Base-by-base conservation (phyloP, 2,329 filamentous ascomycete species). In the Aspergillus caelatus region DNA sequence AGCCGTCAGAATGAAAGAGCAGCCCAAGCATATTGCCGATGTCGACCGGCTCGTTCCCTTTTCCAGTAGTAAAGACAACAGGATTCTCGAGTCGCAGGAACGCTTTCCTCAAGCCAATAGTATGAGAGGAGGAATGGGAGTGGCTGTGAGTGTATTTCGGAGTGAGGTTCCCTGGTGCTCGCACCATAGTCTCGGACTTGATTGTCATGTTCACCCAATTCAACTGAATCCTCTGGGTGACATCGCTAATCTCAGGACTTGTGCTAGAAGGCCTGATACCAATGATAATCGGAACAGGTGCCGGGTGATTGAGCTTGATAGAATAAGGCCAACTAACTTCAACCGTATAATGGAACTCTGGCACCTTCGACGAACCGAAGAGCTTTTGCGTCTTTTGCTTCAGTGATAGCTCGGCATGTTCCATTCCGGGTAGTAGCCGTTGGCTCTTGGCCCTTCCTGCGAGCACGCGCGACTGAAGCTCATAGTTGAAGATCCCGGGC, bases 301-400 rank as follows among this genome's bases (percentile, higher is more conserved):
- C 39, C n/a, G 59, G 57, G 30, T 65, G 55, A 16, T 62, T 58
- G 7, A 72, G 34, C 30, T 71, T 65, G 46, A 81, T 65, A 0
- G 72, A 62, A 0, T 54, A 55, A 0, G 79, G 79, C 1, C 68
- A 65, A 2, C 70, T 64, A 1, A 77, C 57, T 7, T 73, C 58
- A 0, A 78, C 21, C 0, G 65, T 59, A 45, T 73, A 79, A 0
- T 26, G 34, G 2, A 79, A 71, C 1, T 57, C 39, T 0, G 80
- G 80, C 0, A 78, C 71, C n/a, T 72, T 77, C 12, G 76, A 73
- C 0, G 73, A 72, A 2, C 65, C 64, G 5, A 81, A 74, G 2
- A 78, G 56, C 39, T 74, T 72, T 10, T 72, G 74, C 0, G 72
- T 69, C 59, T 72, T 78, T 54, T 79, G 75, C 12, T 69, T 74